A percentile compares a stretch with the other conserved stretches of the same genome.
Conservation (phyloP, 176 grass and related monocot species). For the Pharus latifolius region DNA sequence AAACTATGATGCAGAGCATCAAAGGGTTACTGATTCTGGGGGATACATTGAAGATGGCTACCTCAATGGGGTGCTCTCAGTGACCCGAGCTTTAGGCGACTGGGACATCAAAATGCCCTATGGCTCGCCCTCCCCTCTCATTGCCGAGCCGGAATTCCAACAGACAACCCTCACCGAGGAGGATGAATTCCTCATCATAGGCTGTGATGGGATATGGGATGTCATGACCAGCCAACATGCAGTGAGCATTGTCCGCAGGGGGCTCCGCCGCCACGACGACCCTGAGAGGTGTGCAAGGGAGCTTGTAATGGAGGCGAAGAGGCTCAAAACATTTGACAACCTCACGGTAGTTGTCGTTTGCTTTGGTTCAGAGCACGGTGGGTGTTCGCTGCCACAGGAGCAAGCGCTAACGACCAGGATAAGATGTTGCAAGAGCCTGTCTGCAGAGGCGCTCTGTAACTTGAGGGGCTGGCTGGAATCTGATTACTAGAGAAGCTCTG, state of each 20-base stretch:
- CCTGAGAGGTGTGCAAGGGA: slow-evolving; percentile 61
- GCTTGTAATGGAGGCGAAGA: slow-evolving; percentile 51
- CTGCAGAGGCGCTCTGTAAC: slow-evolving; percentile 53
- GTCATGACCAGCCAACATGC: slow-evolving; percentile 69
- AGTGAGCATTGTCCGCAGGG: slow-evolving; percentile 41
- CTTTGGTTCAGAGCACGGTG: slow-evolving; percentile 26
- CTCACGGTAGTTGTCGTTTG: slow-evolving; percentile 65
- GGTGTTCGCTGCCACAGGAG: neutral
- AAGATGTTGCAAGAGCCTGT: slow-evolving; percentile 61
- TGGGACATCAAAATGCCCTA: slow-evolving; percentile 76
- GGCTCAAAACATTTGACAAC: slow-evolving; percentile 63
- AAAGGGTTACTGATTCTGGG: slow-evolving; percentile 40
- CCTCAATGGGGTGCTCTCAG: slow-evolving; percentile 72
- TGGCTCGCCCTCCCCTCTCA: slow-evolving; percentile 47
- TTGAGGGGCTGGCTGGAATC: slow-evolving; percentile 50
- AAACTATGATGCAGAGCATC: slow-evolving; percentile 32
- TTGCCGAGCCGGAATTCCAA: slow-evolving; percentile 62
- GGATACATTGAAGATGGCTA: slow-evolving; percentile 81
- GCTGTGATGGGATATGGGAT: slow-evolving; percentile 74
- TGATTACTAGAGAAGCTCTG: slow-evolving; percentile 6
- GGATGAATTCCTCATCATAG: slow-evolving; percentile 72
- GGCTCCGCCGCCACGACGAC: slow-evolving; percentile 47
- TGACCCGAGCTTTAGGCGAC: slow-evolving; percentile 75
- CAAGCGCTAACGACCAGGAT: neutral
- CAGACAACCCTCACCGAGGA: slow-evolving; percentile 44